Base-by-base conservation (phyloP, 148 eudicot genomes). In the Pharnaceum exiguum region DNA sequence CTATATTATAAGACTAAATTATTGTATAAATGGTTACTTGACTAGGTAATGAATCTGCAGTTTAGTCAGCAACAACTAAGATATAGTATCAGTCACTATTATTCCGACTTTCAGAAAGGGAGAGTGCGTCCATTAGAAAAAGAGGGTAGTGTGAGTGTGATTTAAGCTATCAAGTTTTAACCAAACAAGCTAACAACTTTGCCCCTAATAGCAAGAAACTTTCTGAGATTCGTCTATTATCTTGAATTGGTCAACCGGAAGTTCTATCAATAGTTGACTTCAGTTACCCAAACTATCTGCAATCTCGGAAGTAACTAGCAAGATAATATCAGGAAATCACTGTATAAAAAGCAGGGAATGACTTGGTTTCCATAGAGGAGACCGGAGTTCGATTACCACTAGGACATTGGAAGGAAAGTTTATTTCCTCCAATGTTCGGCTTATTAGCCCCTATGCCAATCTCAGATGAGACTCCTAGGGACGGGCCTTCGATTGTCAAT, bases 11-110 rank as follows among this genome's bases (percentile, higher is more conserved):
- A n/a, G n/a, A n/a, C 30, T 10, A 13, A 23, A 24, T 6, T 12
- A 46, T 46, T 23, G 3, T 32, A 5, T 13, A 58, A 18, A 30
- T 61, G 28, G 65, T 61, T 61, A 9, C 56, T 48, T 48, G 65
- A 48, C 49, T 49, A 17, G 46, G 21, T 13, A n/a, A 51, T 35
- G 57, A 38, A 40, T 18, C 42, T 24, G 4, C 21, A 38, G 2
- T 19, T 35, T 10, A 18, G 49, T 46, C 36, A 55, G 46, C 48
- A 46, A 36, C 55, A 32, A 16, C 18, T 23, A 19, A 23, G 10
- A 10, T 1, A 39, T 23, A 22, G n/a, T 29, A 17, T 32, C 4
- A 19, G 29, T 42, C n/a, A n/a, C n/a, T 6, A 46, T 1, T 19
- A 37, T 39, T 2, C 10, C 47, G 31, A 38, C 39, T 48, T 47